Percentiles rank a stretch among this genome's conserved stretches.
Evolutionary conservation across 2,329 filamentous ascomycete genomes (phyloP).

Genomic region (Endothia cerciana): DNA sequence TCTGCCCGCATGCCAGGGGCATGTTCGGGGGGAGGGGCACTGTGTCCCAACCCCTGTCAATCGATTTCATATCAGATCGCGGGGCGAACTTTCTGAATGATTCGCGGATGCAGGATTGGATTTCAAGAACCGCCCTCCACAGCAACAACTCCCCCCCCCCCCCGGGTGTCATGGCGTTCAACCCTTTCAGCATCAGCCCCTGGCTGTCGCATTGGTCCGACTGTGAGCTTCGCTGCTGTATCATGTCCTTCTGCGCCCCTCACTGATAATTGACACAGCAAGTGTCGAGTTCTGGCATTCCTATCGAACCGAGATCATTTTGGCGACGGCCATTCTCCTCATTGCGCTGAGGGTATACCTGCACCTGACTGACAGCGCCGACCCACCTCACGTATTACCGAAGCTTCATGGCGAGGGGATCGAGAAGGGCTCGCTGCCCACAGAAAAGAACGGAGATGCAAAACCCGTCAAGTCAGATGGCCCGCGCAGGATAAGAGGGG

Average conservation of each 20-base stretch:
- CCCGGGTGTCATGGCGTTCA: constrained; percentile 21
- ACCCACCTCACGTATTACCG: constrained; percentile 44
- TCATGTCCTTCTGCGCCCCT: no score
- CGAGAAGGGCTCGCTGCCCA: constrained; percentile 20
- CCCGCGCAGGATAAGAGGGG: constrained; percentile 52
- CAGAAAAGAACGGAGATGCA: constrained; percentile 33
- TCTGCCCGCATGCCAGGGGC: neutral
- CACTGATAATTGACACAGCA: constrained; percentile 25
- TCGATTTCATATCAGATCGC: constrained; percentile 24
- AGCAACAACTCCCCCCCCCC: constrained; percentile 2
- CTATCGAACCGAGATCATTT: constrained; percentile 49
- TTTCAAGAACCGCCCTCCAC: neutral
- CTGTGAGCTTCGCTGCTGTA: constrained; percentile 13
- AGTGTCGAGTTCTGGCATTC: constrained; percentile 50
- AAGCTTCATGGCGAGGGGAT: constrained; percentile 37
- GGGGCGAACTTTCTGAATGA: constrained; percentile 18
- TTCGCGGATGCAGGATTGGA: constrained; percentile 11
- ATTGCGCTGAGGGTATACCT: constrained; percentile 48
- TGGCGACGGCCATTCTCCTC: constrained; percentile 44
- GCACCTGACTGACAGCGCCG: constrained; percentile 40
- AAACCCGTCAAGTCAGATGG: constrained; percentile 43
- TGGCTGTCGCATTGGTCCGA: constrained; percentile 22
- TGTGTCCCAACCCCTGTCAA: constrained; percentile 11
- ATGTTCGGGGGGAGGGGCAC: neutral
- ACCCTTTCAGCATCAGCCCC: constrained; percentile 14